Percentiles rank a stretch among this genome's conserved stretches.
phyloP scores from a whole-genome alignment of 768 basidiomycete species.

The Leccinum barrowsii region DNA sequence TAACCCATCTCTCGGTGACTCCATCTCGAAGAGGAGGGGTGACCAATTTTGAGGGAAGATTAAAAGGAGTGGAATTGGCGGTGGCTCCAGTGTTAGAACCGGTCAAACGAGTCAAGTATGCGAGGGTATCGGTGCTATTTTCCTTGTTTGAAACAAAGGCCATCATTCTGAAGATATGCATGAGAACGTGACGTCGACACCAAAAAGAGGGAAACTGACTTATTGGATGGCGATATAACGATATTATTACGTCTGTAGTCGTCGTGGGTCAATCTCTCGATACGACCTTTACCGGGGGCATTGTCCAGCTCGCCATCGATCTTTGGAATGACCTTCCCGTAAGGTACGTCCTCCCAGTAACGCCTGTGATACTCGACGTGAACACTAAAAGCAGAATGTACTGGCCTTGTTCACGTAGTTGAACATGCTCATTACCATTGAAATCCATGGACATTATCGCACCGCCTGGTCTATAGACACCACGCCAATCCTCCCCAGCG shows the following conservation, averaged over 20 bases:
- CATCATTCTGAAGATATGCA: constrained; percentile 27
- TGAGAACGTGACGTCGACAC: background rate
- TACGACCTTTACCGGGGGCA: constrained; percentile 36
- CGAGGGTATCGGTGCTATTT: constrained; percentile 36
- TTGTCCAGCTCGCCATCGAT: constrained; percentile 39
- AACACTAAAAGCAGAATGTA: background rate
- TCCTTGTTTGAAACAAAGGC: constrained; percentile 41
- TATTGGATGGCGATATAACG: constrained; percentile 35
- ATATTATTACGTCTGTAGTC: constrained; percentile 29
- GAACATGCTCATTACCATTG: constrained; percentile 38
- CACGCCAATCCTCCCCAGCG: constrained; percentile 40
- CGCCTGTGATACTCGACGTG: constrained; percentile 27
- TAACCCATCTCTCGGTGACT: constrained; percentile 32
- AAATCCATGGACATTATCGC: constrained; percentile 39
- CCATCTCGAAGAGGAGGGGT: constrained; percentile 31
- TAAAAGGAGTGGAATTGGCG: constrained; percentile 27
- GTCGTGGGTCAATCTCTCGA: constrained; percentile 42
- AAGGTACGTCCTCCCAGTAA: constrained; percentile 39
- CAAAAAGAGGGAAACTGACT: constrained; percentile 20
- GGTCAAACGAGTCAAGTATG: constrained; percentile 32
- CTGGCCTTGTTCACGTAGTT: constrained; percentile 19
- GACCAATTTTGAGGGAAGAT: constrained; percentile 32
- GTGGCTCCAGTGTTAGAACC: constrained; percentile 32
- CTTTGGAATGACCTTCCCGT: constrained; percentile 26
- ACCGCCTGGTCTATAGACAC: constrained; percentile 34